Percentiles rank a stretch among this genome's conserved stretches.
These are phyloP conservation scores for Penicillium arizonense DNA, from an alignment of 495 filamentous ascomycete species.

Conservation along the genomic window DNA sequence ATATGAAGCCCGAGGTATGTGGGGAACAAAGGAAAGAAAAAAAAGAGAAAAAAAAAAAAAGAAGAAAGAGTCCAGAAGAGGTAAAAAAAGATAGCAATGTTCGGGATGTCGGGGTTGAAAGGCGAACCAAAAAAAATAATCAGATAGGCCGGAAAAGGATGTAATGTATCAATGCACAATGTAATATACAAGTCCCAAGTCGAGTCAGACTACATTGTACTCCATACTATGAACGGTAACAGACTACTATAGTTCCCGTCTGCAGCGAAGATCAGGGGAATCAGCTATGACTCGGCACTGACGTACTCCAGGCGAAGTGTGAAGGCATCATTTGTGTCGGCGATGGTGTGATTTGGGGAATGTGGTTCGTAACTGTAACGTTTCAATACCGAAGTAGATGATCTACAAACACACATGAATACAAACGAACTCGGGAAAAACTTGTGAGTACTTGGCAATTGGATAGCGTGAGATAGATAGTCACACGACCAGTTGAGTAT, in stretches of 20 bases:
- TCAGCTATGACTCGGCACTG: conserved; percentile 8
- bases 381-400: not conserved
- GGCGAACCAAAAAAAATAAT: conserved; percentile 1
- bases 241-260: conserved; percentile 8
- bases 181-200: not conserved
- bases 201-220: no score
- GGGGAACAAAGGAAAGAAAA: conserved; percentile 13
- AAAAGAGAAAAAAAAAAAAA: conserved; percentile 8
- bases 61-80: conserved; percentile 3
- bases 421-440: not conserved
- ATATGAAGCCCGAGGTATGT: conserved; percentile 18
- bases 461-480: not conserved
- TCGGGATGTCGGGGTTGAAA: not conserved
- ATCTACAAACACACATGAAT: not conserved
- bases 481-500: conserved; percentile 2
- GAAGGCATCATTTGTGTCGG: conserved; percentile 35
- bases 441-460: not conserved
- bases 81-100: conserved; percentile 5
- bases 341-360: conserved; percentile 43
- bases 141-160: conserved; percentile 8
- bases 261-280: conserved; percentile 32
- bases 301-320: conserved; percentile 26
- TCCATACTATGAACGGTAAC: not conserved
- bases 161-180: conserved; percentile 4
- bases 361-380: not conserved